These are phyloP conservation scores for Chalciporus piperatus DNA, from an alignment of 768 basidiomycete species.

Conservation along the genomic window DNA sequence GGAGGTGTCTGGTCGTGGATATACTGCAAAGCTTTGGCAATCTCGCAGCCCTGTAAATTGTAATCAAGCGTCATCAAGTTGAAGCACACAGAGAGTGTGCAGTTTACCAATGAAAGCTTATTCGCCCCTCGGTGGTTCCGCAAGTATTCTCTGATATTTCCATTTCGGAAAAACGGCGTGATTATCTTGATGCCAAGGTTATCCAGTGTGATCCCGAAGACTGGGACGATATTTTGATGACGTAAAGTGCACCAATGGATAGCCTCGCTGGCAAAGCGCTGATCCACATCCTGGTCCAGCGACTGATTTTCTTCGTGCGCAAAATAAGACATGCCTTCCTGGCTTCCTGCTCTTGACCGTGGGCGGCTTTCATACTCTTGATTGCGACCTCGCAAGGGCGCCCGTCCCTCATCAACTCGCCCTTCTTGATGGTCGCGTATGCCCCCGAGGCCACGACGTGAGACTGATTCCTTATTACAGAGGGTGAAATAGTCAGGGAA, in stretches of 20 bases:
- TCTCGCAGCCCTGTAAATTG: constrained; percentile 14
- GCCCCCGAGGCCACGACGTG: too few relatives aligned
- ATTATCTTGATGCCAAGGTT: constrained; percentile 17
- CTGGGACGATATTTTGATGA: constrained; percentile 28
- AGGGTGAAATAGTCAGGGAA: constrained; percentile 10
- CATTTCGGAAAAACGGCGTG: constrained; percentile 21
- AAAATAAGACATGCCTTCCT: background rate
- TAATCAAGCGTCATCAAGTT: background rate
- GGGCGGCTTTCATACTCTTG: constrained; percentile 18
- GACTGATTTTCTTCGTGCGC: too few relatives aligned
- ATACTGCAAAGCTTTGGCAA: constrained; percentile 22
- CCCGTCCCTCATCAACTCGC: too few relatives aligned
- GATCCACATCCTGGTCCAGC: background rate
- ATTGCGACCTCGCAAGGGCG: constrained; percentile 15
- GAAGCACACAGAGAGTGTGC: background rate
- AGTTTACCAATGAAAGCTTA: constrained; percentile 4
- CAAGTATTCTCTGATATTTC: constrained; percentile 16
- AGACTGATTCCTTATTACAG: background rate
- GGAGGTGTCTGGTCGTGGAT: constrained; percentile 25
- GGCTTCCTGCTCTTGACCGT: background rate
- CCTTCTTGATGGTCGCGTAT: too few relatives aligned
- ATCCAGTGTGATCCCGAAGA: constrained; percentile 18
- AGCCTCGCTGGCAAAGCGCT: constrained; percentile 27
- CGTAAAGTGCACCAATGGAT: constrained; percentile 25
- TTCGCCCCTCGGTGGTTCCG: background rate